Percentiles rank a stretch among this genome's conserved stretches.
Conservation (phyloP, 2,329 filamentous ascomycete species). For the Aureobasidium mangrovei region DNA sequence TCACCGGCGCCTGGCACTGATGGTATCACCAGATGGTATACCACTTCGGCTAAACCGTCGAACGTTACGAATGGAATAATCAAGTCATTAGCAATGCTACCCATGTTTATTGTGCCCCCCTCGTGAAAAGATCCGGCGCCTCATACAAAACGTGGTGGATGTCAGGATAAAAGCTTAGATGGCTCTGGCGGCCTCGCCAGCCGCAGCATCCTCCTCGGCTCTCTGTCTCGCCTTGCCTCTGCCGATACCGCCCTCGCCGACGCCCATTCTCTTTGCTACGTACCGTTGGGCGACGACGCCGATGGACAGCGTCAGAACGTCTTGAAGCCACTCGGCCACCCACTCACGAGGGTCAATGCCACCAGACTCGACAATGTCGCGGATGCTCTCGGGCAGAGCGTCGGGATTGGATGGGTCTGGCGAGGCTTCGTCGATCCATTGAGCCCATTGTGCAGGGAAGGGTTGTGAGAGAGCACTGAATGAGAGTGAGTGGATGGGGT, state of each 20-base stretch:
- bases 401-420: conserved; percentile 33
- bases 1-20: no score
- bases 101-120: no score
- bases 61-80: no score
- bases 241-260: conserved; percentile 67
- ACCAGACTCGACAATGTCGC: conserved; percentile 65
- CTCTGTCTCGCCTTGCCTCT: conserved; percentile 49
- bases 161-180: conserved; percentile 17
- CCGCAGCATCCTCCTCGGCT: conserved; percentile 47
- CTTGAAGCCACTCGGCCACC: conserved; percentile 96
- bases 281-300: conserved; percentile 91
- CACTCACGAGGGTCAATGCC: conserved; percentile 90
- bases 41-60: no score
- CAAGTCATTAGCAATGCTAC: no score
- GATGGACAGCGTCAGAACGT: conserved; percentile 65
- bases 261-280: conserved; percentile 89
- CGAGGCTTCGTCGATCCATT: conserved; percentile 74
- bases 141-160: no score
- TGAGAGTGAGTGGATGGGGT: conserved; percentile 84
- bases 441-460: conserved; percentile 75
- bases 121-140: no score
- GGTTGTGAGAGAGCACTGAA: conserved; percentile 77
- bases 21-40: no score
- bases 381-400: conserved; percentile 71
- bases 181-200: conserved; percentile 53